Base-by-base conservation (phyloP, 805 yeast genomes). In the Saccharomyces kudriavzevii region DNA sequence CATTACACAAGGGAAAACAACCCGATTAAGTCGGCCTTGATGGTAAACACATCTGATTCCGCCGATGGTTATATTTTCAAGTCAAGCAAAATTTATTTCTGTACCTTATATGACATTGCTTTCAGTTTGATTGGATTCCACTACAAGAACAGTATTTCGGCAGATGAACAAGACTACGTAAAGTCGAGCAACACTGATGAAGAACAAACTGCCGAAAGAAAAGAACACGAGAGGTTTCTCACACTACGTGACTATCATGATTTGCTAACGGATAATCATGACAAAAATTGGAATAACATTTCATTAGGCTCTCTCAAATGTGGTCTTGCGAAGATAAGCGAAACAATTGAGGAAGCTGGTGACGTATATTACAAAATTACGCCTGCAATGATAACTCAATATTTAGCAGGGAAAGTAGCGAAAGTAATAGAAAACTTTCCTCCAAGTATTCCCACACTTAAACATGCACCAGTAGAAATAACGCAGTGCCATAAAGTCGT, bases 291-390 rank as follows among this genome's bases (percentile, higher is more conserved):
- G 70, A 45, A 52, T 1, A 27, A 53, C 13, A 51, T 68, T 1
- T 54, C 66, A 1, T 5, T 51, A 5, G 55, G 54, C 3, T 11
- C 58, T 5, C 56, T 74, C 25, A 54, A 57, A 17, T 28, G 29
- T 0, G 56, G 69, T 3, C 56, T 82, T 29, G 52, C 52, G 0
- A 52, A 56, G n/a, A 69, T 78, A 6, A 68, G 77, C 48, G 80
- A 77, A 29, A 54, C 59, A 1, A 66, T 75, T 2, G 69, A 64
- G 26, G 82, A 77, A 53, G 74, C 70, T 17, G 81, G 72, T 28
- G 79, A 76, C 47, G 47, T 53, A 1, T 79, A 76, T 55, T 78
- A 70, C 65, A 80, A 76, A 60, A 73, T 77, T 29, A 73, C 80
- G 1, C 54, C 65, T 2, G 61, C 58, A 1, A 77, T 72, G 52